Evolutionary conservation across 2,329 filamentous ascomycete genomes (phyloP).

Genomic region (Penicillium sp.): DNA sequence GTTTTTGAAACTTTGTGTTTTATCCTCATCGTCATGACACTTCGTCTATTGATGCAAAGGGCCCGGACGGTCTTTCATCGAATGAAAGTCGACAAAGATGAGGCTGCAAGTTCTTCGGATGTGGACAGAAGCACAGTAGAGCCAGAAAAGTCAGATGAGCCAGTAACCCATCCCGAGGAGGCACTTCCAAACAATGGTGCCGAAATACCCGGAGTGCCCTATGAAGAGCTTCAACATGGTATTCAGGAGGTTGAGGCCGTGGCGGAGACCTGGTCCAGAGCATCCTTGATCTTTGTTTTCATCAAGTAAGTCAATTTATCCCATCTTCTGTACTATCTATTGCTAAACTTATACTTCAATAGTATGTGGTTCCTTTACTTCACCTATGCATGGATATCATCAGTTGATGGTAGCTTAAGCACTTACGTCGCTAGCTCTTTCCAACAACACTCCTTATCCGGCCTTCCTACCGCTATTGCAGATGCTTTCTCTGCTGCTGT

Average conservation of each 20-base stretch:
- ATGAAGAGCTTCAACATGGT: conserved; percentile 36
- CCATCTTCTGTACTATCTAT: not conserved
- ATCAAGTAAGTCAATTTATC: conserved; percentile 13
- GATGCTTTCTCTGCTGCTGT: conserved; percentile 51
- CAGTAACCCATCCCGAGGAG: not conserved
- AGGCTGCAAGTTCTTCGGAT: conserved; percentile 2
- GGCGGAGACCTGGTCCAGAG: conserved; percentile 46
- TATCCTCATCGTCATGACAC: not conserved
- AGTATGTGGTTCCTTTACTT: conserved; percentile 26
- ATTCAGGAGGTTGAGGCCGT: conserved; percentile 50
- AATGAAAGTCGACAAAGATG: not conserved
- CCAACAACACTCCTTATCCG: conserved; percentile 12
- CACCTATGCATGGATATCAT: conserved; percentile 17
- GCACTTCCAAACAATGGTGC: conserved; percentile 8
- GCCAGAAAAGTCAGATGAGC: not conserved
- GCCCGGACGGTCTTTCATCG: conserved; percentile 9
- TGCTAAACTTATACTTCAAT: not conserved
- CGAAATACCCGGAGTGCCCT: conserved; percentile 4
- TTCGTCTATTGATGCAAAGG: conserved; percentile 10
- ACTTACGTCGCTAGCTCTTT: conserved; percentile 21
- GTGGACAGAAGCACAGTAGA: not conserved
- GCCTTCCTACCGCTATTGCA: conserved; percentile 47
- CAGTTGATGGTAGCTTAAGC: conserved; percentile 15
- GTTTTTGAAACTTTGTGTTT: not conserved
- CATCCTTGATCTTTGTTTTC: conserved; percentile 14